Evolutionary conservation across 2,329 filamentous ascomycete species (phyloP), one percentile per base, ranked within the genome.

Genomic region (Aspergillus ochraceoroseus): DNA sequence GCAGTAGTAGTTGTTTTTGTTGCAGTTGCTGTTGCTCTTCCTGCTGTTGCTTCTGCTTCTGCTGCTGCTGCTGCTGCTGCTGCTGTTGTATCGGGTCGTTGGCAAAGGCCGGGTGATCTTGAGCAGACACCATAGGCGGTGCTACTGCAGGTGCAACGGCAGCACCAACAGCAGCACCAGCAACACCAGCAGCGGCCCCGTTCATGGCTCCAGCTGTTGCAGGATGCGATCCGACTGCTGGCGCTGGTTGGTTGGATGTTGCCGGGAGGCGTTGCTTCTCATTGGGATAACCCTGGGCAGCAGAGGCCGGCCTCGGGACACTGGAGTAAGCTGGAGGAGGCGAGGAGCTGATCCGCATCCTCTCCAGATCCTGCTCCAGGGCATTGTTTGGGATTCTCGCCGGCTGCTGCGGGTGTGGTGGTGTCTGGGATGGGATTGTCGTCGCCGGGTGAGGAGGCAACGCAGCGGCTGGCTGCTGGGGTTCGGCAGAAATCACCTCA

Each of bases 291-390:
- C 67, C 65, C 42, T 66, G 80, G 55, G 63, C 72, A 57, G 70
- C 59, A 20, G 41, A 43, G 4, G 63, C 62, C 2, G 67, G 61
- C 9, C 70, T 70, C 19, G 72, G 63, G 19, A 94, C 78, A 55
- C 83, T 92, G 7, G 87, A 92, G 64, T 98, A 98, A 4, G 92
- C 90, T n/a, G 92, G 92, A 13, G 92, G 92, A 9, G 90, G 89
- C 38, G 87, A 88, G 14, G 87, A 85, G 19, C 82, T 76, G 52
- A 87, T 75, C 52, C 87, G 80, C 75, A 95, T 76, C 12, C 87
- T 80, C 52, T 87, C 81, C 61, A 95, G 85, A 53, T 95, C 89
- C 54, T 88, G 83, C 57, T 94, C 86, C 23, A 95, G 65, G n/a
- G 85, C 77, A 66, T 79, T 87, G 44, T 79, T 73, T 52, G 82